These are phyloP conservation scores for Amanita thiersii DNA, from an alignment of 768 basidiomycete species.

Conservation along the genomic window DNA sequence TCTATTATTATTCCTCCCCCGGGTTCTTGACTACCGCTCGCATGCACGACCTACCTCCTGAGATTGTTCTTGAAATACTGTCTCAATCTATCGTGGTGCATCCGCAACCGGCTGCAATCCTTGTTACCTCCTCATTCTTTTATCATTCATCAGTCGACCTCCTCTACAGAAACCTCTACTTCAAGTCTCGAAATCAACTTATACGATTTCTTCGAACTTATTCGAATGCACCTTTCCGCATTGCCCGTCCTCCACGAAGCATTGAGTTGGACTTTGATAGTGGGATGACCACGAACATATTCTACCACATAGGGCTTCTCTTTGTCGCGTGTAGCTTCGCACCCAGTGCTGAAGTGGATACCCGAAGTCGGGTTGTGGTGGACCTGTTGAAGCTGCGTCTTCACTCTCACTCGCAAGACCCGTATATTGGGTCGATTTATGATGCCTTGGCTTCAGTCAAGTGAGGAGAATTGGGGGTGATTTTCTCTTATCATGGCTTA, in stretches of 20 bases:
- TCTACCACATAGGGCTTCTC: slow-evolving; percentile 13
- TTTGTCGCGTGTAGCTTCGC: slow-evolving; percentile 11
- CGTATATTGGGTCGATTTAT: slow-evolving; percentile 15
- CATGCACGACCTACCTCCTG: slow-evolving; percentile 13
- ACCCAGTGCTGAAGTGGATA: slow-evolving; percentile 14
- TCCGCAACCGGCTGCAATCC: slow-evolving; percentile 9
- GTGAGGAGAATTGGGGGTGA: slow-evolving; percentile 11
- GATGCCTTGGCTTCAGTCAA: slow-evolving; percentile 19
- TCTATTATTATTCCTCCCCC: too few relatives aligned
- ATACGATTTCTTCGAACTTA: slow-evolving; percentile 13
- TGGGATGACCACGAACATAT: slow-evolving; percentile 10
- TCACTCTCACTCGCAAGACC: slow-evolving; percentile 18
- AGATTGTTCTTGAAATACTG: slow-evolving; percentile 14
- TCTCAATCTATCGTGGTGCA: slow-evolving; percentile 4
- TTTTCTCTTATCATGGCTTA: background rate
- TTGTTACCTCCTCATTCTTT: slow-evolving; percentile 14
- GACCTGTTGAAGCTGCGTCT: slow-evolving; percentile 17
- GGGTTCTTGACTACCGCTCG: too few relatives aligned
- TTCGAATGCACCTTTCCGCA: slow-evolving; percentile 4
- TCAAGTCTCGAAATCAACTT: slow-evolving; percentile 15
- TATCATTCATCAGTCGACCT: slow-evolving; percentile 11
- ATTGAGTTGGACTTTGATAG: slow-evolving; percentile 14
- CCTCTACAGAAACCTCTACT: slow-evolving; percentile 15
- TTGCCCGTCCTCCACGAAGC: slow-evolving; percentile 13
- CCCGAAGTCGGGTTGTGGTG: slow-evolving; percentile 15